These are phyloP conservation scores for Auricularia cornea DNA, from an alignment of 768 basidiomycete genomes.

Conservation along the genomic window DNA sequence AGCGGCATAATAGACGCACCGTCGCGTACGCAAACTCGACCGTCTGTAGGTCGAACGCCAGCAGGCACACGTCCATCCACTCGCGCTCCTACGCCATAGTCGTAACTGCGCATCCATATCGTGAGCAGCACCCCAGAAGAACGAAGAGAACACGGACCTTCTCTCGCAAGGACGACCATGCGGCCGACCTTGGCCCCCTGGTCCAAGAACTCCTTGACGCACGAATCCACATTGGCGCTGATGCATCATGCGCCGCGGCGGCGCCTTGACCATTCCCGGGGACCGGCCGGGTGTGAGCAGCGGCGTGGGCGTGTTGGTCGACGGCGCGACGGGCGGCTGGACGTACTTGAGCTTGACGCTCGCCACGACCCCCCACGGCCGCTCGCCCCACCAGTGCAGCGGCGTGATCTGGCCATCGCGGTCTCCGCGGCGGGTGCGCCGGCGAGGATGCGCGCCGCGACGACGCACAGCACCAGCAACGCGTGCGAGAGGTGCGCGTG, in stretches of 20 bases:
- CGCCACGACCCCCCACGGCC: slow-evolving; percentile 73
- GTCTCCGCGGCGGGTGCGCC: slow-evolving; percentile 84
- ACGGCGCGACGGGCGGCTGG: slow-evolving; percentile 56
- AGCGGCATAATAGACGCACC: too few relatives aligned
- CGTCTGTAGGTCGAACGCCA: slow-evolving; percentile 86
- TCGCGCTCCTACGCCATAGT: slow-evolving; percentile 58
- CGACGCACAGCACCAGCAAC: slow-evolving; percentile 77
- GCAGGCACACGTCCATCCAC: slow-evolving; percentile 70
- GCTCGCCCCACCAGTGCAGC: slow-evolving; percentile 85
- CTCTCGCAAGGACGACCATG: slow-evolving; percentile 88
- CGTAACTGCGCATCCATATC: neutral
- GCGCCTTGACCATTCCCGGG: neutral
- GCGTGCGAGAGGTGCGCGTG: slow-evolving; percentile 70
- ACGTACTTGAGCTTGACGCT: slow-evolving; percentile 88
- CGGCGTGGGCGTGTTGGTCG: neutral
- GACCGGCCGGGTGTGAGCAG: neutral
- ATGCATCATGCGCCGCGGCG: slow-evolving; percentile 46
- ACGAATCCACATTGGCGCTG: slow-evolving; percentile 78
- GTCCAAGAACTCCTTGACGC: slow-evolving; percentile 83
- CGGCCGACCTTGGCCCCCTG: slow-evolving; percentile 92
- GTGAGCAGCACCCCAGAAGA: neutral
- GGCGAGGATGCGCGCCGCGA: slow-evolving; percentile 70
- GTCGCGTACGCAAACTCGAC: slow-evolving; percentile 80
- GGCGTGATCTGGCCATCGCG: slow-evolving; percentile 85
- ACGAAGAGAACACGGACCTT: slow-evolving; percentile 43